Percentiles rank a stretch among this genome's conserved stretches.
Evolutionary conservation across 305 asterid species (phyloP).

Genomic region (Petunia hybrid): DNA sequence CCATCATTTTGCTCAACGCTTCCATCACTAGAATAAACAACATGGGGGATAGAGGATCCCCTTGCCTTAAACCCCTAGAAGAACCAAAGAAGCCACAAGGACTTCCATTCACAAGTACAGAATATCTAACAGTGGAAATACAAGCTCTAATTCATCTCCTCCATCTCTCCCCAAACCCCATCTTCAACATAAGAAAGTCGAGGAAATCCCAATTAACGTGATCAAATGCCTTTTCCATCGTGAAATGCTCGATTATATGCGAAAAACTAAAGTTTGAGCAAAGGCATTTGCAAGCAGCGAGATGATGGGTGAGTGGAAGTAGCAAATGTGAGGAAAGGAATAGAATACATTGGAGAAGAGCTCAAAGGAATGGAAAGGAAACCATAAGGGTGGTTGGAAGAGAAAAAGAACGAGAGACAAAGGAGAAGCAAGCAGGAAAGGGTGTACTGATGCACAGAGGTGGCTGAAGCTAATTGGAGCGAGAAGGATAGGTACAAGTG

Average conservation of each 20-base stretch:
- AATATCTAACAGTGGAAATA: too few relatives aligned
- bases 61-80: too few relatives aligned
- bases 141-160: too few relatives aligned
- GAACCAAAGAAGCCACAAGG: too few relatives aligned
- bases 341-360: constrained; percentile 3
- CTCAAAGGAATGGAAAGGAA: not conserved
- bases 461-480: not conserved
- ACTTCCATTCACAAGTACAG: too few relatives aligned
- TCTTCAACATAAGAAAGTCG: too few relatives aligned
- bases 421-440: not conserved
- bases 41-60: too few relatives aligned
- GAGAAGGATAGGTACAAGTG: not conserved
- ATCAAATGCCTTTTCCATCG: too few relatives aligned
- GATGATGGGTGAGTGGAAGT: not conserved
- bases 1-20: too few relatives aligned
- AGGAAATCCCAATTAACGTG: too few relatives aligned
- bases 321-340: not conserved
- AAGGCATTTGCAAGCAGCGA: not conserved
- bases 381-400: not conserved
- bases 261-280: not conserved
- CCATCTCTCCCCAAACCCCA: too few relatives aligned
- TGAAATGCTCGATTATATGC: not conserved
- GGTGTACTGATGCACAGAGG: not conserved
- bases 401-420: not conserved
- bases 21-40: too few relatives aligned